These are phyloP conservation scores for Chaetomium sp. DNA, from an alignment of 2,329 filamentous ascomycete species.

Conservation along the genomic window DNA sequence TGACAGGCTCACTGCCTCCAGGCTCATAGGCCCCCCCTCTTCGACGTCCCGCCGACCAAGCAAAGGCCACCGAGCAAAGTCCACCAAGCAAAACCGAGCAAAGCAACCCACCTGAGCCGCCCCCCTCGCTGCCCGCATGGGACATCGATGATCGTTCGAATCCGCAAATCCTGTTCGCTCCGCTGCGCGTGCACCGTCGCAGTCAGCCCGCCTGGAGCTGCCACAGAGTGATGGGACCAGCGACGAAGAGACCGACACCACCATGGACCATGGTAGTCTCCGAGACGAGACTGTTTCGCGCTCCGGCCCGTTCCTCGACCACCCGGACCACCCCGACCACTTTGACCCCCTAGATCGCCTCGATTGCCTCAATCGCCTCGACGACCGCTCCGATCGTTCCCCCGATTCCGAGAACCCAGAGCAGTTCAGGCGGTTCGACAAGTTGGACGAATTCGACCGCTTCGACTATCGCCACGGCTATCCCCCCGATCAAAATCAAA, in stretches of 20 bases:
- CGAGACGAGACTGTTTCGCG: conserved; percentile 23
- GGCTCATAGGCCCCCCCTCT: too few species aligned
- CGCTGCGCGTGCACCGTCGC: conserved; percentile 16
- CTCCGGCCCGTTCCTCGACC: conserved; percentile 17
- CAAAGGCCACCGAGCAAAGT: not conserved
- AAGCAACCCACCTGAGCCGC: not conserved
- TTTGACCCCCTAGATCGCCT: not conserved
- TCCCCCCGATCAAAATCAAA: not conserved
- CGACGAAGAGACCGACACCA: conserved; percentile 12
- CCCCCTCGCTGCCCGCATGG: conserved; percentile 38
- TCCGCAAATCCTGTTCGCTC: conserved; percentile 35
- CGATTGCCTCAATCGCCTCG: not conserved
- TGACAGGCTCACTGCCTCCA: conserved; percentile 25
- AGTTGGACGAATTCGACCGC: conserved; percentile 5
- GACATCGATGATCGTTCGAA: conserved; percentile 33
- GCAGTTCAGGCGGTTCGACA: conserved; percentile 1
- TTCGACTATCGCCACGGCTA: not conserved
- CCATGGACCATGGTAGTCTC: conserved; percentile 25
- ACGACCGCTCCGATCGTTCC: too few species aligned
- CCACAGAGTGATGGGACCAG: conserved; percentile 19
- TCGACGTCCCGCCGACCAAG: conserved; percentile 26
- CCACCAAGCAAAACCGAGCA: not conserved
- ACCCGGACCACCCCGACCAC: conserved; percentile 7
- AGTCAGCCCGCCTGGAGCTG: conserved; percentile 9
- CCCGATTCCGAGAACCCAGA: too few species aligned